phyloP scores from a whole-genome alignment of 2,329 filamentous ascomycete genomes.

The Fusarium fujikuroi region DNA sequence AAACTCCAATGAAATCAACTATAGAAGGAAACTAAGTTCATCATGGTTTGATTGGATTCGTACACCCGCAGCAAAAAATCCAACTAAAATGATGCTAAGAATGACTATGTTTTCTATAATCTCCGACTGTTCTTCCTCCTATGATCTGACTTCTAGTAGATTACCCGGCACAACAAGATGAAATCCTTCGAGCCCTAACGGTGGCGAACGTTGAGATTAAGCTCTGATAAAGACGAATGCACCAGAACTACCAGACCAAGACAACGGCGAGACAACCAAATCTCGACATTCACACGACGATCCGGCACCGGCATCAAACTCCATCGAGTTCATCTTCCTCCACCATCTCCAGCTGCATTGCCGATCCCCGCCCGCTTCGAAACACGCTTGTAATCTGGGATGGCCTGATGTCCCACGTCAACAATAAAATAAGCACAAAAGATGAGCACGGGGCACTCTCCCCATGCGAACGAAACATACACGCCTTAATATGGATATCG shows the following conservation, averaged over 20 bases:
- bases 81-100: background rate
- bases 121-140: background rate
- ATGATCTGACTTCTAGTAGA: background rate
- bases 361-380: conserved; percentile 33
- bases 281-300: conserved; percentile 17
- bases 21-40: no score
- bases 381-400: conserved; percentile 35
- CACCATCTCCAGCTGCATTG: conserved; percentile 23
- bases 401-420: conserved; percentile 35
- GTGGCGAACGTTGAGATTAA: background rate
- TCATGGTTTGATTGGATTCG: background rate
- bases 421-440: conserved; percentile 19
- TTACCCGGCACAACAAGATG: background rate
- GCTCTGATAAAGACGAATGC: background rate
- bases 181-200: background rate
- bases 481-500: conserved; percentile 31
- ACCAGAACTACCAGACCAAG: conserved; percentile 1
- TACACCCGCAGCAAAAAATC: background rate
- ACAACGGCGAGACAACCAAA: conserved; percentile 7
- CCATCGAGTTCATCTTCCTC: conserved; percentile 16
- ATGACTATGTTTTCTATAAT: background rate
- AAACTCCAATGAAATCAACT: background rate
- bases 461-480: conserved; percentile 37
- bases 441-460: conserved; percentile 35
- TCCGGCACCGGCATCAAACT: conserved; percentile 24